Evolutionary conservation across 495 filamentous ascomycete genomes (phyloP), one percentile per base, ranked within the genome.

Genomic region (Chlorociboria aeruginascens): DNA sequence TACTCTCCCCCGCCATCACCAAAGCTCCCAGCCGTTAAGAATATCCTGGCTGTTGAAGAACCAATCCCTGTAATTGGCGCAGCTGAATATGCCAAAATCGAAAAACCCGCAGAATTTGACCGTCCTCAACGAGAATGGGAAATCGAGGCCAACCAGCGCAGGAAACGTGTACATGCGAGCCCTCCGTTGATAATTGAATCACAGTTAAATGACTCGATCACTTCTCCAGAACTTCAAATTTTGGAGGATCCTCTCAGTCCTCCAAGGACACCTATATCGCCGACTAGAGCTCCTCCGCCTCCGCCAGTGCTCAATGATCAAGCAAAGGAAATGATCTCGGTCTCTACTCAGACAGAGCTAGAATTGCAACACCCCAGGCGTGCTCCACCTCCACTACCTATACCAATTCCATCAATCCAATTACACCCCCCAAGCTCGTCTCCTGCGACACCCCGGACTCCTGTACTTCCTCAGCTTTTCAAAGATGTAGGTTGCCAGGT

Each of bases 1-100:
- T 88, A 73, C 56, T 86, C 89, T 37, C 87, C 86, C 37, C 89
- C 86, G 7, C 71, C 80, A 2, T 93, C 85, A 13, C 86, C 86
- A 6, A 69, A 66, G 38, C 43, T 75, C n/a, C 51, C 63, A 30
- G 60, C 64, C 0, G 39, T 40, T 34, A 53, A 54, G 25, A 48
- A 49, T 28, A 1, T 43, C 7, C 39, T 38, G 20, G 69, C 65
- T 13, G 38, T 61, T 34, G 54, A 60, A 25, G 54, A 25, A 25
- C 45, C 70, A 7, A 49, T 68, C 32, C 67, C 65, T 8, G 62
- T 64, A 9, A 68, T 73, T 49, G 64, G 63, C 10, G 20, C 50
- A 6, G 43, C 45, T 40, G 49, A 57, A 7, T 8, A 50, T 8
- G 48, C 60, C 8, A 63, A 57, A 46, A 51, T 52, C 36, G 70